Conservation (phyloP, 805 yeast species). For the Candida stauntonica region DNA sequence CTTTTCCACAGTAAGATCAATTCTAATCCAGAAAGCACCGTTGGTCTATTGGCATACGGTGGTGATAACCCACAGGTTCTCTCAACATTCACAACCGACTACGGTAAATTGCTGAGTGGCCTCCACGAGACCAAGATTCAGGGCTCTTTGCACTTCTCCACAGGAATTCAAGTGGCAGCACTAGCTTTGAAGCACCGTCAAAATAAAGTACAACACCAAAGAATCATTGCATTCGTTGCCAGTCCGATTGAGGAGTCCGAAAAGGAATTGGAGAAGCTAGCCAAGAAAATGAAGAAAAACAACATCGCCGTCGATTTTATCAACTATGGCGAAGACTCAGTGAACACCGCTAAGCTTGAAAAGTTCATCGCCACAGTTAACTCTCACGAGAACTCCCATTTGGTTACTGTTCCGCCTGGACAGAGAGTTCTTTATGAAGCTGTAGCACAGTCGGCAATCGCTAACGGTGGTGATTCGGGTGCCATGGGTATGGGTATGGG, state of each 20-base stretch:
- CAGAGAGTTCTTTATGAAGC: conserved; percentile 80
- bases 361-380: conserved; percentile 72
- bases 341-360: conserved; percentile 74
- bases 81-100: conserved; percentile 81
- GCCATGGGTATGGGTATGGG: conserved; percentile 25
- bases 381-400: conserved; percentile 69
- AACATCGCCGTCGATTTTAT: conserved; percentile 84
- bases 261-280: conserved; percentile 74
- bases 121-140: conserved; percentile 71
- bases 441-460: conserved; percentile 70
- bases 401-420: conserved; percentile 86
- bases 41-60: conserved; percentile 85
- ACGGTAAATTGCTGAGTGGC: conserved; percentile 80
- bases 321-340: conserved; percentile 85
- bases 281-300: conserved; percentile 90
- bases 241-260: conserved; percentile 71
- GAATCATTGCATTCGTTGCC: conserved; percentile 87
- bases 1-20: conserved; percentile 83
- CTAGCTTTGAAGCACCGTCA: conserved; percentile 94
- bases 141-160: conserved; percentile 65
- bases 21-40: conserved; percentile 90
- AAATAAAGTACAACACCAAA: conserved; percentile 85
- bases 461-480: conserved; percentile 53
- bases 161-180: conserved; percentile 90
- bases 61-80: conserved; percentile 86